Evolutionary conservation across 768 basidiomycete genomes (phyloP), one percentile per base, ranked within the genome.

Genomic region (Podaxis sp.): DNA sequence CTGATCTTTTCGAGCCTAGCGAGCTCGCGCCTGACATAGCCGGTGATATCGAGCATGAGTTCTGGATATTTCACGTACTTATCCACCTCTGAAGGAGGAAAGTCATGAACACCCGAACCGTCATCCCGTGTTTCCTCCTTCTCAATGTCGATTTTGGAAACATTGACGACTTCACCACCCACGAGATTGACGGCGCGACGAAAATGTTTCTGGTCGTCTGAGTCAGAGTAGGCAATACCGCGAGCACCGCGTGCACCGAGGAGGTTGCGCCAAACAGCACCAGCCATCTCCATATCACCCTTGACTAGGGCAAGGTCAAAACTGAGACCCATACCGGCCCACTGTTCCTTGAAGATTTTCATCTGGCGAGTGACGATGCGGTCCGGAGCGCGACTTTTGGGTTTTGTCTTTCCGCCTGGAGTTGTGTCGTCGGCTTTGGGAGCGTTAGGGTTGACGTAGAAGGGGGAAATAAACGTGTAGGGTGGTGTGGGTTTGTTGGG

Each of bases 271-370:
- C 96, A 98, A 0, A 97, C 76, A 0, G 93, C 91, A 13, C 79
- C 89, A 0, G 96, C 93, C 74, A 98, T 80, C 65, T 95, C 91
- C 63, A 84, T 79, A 71, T 98, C 96, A 24, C 87, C 85, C 51
- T 79, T 81, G 4, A 88, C 82, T 36, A 96, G 80, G 1, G 85
- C 90, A 13, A 95, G 75, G 72, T 97, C 94, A 68, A 94, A 82
- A 2, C 89, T 82, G 66, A 95, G 79, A 17, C 86, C 85, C 66
- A 94, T 78, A 1, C 96, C 96, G 4, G 86, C 83, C 90, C 91
- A 95, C 71, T 96, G 94, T 72, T 96, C 92, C 65, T 89, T 89
- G 79, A 96, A 86, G 56, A 93, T 90, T 72, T 90, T 91, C 92
- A 98, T 90, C 73, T 96, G 94, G 50, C 86, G 85, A 50, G 85